These are phyloP conservation scores for Centaurea solstitialis DNA, from an alignment of 129 eudicot species.

Conservation along the genomic window DNA sequence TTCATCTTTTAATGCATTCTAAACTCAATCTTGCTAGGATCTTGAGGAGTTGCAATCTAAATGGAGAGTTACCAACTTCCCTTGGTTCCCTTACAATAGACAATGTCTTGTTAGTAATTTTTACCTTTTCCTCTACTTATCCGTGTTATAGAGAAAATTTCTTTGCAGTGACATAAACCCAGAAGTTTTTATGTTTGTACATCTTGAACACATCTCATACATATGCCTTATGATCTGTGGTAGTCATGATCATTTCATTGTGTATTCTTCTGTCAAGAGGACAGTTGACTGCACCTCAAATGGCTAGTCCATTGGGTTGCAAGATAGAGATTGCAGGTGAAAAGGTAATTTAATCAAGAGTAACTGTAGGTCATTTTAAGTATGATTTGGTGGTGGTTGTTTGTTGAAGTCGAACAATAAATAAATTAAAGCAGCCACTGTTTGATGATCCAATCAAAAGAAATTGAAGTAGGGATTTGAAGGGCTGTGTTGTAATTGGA, in stretches of 20 bases:
- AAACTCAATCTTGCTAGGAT: slow-evolving; percentile 40
- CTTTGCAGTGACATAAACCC: too few relatives aligned
- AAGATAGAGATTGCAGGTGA: too few relatives aligned
- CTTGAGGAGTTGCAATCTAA: slow-evolving; percentile 61
- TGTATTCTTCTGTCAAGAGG: not conserved
- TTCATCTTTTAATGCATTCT: not conserved
- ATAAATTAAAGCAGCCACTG: not conserved
- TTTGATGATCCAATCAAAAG: not conserved
- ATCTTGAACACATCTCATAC: too few relatives aligned
- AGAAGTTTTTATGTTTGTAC: too few relatives aligned
- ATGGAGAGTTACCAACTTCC: slow-evolving; percentile 48
- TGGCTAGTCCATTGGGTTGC: too few relatives aligned
- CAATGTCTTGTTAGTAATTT: slow-evolving; percentile 46
- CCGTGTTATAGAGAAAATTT: too few relatives aligned
- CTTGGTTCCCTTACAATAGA: slow-evolving; percentile 23
- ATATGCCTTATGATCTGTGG: too few relatives aligned
- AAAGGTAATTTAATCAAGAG: too few relatives aligned
- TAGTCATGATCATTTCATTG: not conserved
- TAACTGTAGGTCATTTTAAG: too few relatives aligned
- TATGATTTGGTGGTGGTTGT: too few relatives aligned
- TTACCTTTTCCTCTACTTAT: not conserved
- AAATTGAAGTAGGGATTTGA: not conserved
- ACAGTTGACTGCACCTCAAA: too few relatives aligned
- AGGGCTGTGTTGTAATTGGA: not conserved
- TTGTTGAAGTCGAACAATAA: too few relatives aligned